phyloP scores from a whole-genome alignment of 108 stramenopile species.

The Mayamaea pseudoterrestris region DNA sequence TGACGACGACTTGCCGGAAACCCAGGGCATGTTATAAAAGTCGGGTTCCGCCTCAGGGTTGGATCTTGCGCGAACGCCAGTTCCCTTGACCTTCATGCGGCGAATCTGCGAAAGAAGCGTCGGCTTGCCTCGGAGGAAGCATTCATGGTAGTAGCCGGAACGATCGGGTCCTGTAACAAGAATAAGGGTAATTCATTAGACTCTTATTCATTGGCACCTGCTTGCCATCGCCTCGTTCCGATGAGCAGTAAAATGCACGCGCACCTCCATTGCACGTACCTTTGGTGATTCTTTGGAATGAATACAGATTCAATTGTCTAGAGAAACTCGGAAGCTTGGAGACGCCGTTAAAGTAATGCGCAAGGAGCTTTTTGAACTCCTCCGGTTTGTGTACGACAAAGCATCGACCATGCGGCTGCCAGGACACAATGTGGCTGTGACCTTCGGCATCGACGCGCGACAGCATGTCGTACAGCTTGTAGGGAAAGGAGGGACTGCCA shows the following conservation, averaged over 20 bases:
- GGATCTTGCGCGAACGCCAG: slow-evolving; percentile 47
- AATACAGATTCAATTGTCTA: slow-evolving; percentile 62
- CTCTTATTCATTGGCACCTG: too few relatives aligned
- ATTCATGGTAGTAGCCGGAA: slow-evolving; percentile 45
- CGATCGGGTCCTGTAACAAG: slow-evolving; percentile 22
- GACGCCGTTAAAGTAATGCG: slow-evolving; percentile 53
- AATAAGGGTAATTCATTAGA: slow-evolving; percentile 33
- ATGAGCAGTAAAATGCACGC: too few relatives aligned
- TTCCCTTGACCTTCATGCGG: slow-evolving; percentile 77
- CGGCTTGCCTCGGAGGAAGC: slow-evolving; percentile 30
- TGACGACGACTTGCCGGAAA: too few relatives aligned
- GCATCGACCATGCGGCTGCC: slow-evolving; percentile 26
- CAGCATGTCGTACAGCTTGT: slow-evolving; percentile 26
- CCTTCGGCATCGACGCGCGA: slow-evolving; percentile 20
- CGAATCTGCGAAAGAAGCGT: slow-evolving; percentile 54
- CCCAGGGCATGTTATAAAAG: slow-evolving; percentile 66
- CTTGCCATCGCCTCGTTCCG: too few relatives aligned
- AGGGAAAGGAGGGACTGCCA: background rate
- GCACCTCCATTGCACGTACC: slow-evolving; percentile 27
- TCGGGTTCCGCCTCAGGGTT: slow-evolving; percentile 79
- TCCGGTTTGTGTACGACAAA: slow-evolving; percentile 15
- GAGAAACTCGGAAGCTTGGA: slow-evolving; percentile 17
- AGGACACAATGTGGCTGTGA: slow-evolving; percentile 38
- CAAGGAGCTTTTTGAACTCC: slow-evolving; percentile 16
- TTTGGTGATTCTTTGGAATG: slow-evolving; percentile 45